phyloP scores from a whole-genome alignment of 352 stramenopile genomes.

The Globisporangium spinosum region DNA sequence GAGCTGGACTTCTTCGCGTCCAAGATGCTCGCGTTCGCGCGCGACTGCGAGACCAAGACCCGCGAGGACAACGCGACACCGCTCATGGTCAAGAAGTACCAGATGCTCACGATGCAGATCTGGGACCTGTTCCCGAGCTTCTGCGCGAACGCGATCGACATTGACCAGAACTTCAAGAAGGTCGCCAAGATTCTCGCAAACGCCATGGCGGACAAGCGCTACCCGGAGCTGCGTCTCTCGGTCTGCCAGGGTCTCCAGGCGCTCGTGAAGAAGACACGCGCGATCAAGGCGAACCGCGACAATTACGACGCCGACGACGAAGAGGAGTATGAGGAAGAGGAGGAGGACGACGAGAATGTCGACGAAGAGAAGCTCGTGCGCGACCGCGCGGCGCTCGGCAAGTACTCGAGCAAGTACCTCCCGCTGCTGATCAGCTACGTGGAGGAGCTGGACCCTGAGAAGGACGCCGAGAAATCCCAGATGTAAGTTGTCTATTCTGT shows the following conservation, averaged over 20 bases:
- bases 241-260: constrained; percentile 85
- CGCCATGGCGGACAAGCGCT: constrained; percentile 84
- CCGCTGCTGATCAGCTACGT: constrained; percentile 82
- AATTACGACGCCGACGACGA: constrained; percentile 45
- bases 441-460: constrained; percentile 74
- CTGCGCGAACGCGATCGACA: constrained; percentile 63
- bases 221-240: constrained; percentile 73
- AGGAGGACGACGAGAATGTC: constrained; percentile 49
- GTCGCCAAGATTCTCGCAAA: constrained; percentile 85
- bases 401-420: constrained; percentile 82
- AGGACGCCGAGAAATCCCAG: constrained; percentile 67
- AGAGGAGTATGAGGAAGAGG: constrained; percentile 34
- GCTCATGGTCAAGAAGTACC: constrained; percentile 66
- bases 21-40: constrained; percentile 65
- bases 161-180: constrained; percentile 81
- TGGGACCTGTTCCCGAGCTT: constrained; percentile 83
- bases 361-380: constrained; percentile 73
- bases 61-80: constrained; percentile 63
- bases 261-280: constrained; percentile 71
- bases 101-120: constrained; percentile 76
- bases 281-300: constrained; percentile 35
- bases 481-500: constrained; percentile 18
- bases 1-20: constrained; percentile 74
- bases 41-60: constrained; percentile 64
- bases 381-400: constrained; percentile 71